Evolutionary conservation across 1,284 basidiomycete species (phyloP).

Genomic region (Mycosarcoma maydis): DNA sequence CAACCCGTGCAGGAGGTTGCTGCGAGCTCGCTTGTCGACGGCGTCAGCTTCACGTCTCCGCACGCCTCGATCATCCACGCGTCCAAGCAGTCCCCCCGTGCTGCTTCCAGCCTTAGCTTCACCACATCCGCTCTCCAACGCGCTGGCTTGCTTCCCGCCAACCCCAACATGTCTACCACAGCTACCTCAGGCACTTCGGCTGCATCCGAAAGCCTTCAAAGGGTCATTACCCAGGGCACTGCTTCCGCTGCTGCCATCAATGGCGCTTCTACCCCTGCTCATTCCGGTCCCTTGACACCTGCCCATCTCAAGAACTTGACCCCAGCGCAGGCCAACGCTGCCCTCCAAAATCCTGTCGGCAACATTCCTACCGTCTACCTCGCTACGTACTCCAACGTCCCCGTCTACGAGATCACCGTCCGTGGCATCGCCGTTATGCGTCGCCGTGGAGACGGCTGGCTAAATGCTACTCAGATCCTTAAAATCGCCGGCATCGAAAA

Average conservation of each 20-base stretch:
- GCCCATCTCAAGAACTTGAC: slow-evolving; percentile 50
- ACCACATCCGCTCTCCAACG: slow-evolving; percentile 40
- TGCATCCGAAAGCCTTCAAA: slow-evolving; percentile 40
- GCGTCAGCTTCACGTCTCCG: slow-evolving; percentile 5
- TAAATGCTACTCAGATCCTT: slow-evolving; percentile 97
- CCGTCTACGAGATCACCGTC: slow-evolving; percentile 72
- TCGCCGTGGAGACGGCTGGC: slow-evolving; percentile 86
- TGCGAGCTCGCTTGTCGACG: slow-evolving; percentile 20
- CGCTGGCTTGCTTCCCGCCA: slow-evolving; percentile 28
- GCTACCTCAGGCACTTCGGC: slow-evolving; percentile 26
- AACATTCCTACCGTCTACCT: slow-evolving; percentile 62
- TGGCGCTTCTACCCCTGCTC: slow-evolving; percentile 18
- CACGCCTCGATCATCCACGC: slow-evolving; percentile 5
- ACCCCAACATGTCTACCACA: slow-evolving; percentile 9
- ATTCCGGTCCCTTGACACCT: slow-evolving; percentile 36
- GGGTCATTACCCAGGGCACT: slow-evolving; percentile 40
- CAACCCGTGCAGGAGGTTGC: slow-evolving; percentile 45
- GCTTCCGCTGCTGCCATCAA: slow-evolving; percentile 26
- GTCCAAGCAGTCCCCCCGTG: slow-evolving; percentile 15
- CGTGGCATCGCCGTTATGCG: slow-evolving; percentile 99
- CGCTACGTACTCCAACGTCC: slow-evolving; percentile 68
- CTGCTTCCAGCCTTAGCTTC: slow-evolving; percentile 15
- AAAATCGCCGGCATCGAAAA: slow-evolving; percentile 99
- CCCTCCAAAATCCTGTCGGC: slow-evolving; percentile 41
- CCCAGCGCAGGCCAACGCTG: slow-evolving; percentile 47